Evolutionary conservation across 83 land plant species (phyloP).

Genomic region (Isoetes engelmannii): DNA sequence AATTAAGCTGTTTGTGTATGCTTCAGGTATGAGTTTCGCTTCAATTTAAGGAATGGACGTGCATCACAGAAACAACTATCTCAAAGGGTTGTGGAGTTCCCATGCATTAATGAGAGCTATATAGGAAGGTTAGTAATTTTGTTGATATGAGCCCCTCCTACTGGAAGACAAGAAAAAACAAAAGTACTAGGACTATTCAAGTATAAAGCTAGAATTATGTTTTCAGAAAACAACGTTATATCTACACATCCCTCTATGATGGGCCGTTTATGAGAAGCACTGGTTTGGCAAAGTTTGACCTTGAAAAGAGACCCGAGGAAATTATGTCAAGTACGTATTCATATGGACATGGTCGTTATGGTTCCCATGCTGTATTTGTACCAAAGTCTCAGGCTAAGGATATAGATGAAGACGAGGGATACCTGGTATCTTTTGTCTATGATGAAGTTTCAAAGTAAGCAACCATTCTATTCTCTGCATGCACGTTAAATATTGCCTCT

Average conservation of each 20-base stretch:
- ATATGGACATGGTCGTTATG: constrained; percentile 25
- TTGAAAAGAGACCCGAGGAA: constrained; percentile 13
- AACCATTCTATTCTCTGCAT: not conserved
- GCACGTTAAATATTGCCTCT: too few species aligned
- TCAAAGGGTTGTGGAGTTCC: constrained; percentile 24
- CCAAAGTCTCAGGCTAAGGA: constrained; percentile 17
- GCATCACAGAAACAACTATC: constrained; percentile 29
- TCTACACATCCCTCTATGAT: constrained; percentile 16
- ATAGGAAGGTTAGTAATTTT: constrained; percentile 26
- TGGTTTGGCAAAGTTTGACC: constrained; percentile 31
- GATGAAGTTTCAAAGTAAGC: constrained; percentile 23
- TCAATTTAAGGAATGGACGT: constrained; percentile 36
- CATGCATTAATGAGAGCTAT: constrained; percentile 40
- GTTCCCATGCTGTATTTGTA: constrained; percentile 36
- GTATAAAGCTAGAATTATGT: not conserved
- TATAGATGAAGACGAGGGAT: constrained; percentile 28
- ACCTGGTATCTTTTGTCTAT: constrained; percentile 28
- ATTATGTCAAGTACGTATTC: constrained; percentile 18
- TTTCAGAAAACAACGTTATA: constrained; percentile 26
- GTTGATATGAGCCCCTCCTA: not conserved
- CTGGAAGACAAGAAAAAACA: too few species aligned
- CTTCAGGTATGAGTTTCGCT: constrained; percentile 35
- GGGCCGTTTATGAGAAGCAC: constrained; percentile 4
- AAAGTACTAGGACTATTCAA: not conserved
- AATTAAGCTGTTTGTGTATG: not conserved